phyloP scores from a whole-genome alignment of 768 basidiomycete species.

The Tylopilus vinaceipallidus region DNA sequence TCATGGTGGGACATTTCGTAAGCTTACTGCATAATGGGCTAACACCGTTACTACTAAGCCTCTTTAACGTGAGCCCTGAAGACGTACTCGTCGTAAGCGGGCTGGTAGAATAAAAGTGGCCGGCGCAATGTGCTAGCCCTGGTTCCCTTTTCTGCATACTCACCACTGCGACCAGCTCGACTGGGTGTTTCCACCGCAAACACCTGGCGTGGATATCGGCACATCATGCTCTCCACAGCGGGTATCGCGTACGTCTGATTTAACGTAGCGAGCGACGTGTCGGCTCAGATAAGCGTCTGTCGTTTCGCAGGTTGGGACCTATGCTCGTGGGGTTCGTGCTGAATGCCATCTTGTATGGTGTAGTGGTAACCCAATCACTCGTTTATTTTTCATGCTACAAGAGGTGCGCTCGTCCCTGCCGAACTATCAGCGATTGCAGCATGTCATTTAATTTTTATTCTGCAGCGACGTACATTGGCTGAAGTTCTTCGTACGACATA shows the following conservation, averaged over 20 bases:
- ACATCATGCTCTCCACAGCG: conserved; percentile 19
- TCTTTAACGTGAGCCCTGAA: conserved; percentile 18
- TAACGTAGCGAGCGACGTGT: not conserved
- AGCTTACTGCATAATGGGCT: conserved; percentile 1
- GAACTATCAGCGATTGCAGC: not conserved
- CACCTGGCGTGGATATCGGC: conserved; percentile 7
- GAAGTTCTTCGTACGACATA: conserved; percentile 21
- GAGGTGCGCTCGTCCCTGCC: conserved; percentile 11
- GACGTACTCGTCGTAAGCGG: conserved; percentile 20
- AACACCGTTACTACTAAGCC: not conserved
- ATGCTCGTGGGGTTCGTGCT: conserved; percentile 35
- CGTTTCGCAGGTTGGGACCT: conserved; percentile 31
- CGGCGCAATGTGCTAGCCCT: not conserved
- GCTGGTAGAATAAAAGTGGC: conserved; percentile 9
- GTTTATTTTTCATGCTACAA: conserved; percentile 31
- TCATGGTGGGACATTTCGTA: conserved; percentile 13
- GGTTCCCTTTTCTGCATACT: conserved; percentile 6
- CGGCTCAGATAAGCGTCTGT: not conserved
- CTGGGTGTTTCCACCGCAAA: conserved; percentile 3
- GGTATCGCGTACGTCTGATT: conserved; percentile 21
- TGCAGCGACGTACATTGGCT: conserved; percentile 22
- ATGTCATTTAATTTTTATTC: not conserved
- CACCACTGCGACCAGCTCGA: conserved; percentile 3
- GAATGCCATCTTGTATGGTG: conserved; percentile 36
- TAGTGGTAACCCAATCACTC: conserved; percentile 34